Evolutionary conservation across 352 stramenopile genomes (phyloP).

Genomic region (Detonula confervacea): DNA sequence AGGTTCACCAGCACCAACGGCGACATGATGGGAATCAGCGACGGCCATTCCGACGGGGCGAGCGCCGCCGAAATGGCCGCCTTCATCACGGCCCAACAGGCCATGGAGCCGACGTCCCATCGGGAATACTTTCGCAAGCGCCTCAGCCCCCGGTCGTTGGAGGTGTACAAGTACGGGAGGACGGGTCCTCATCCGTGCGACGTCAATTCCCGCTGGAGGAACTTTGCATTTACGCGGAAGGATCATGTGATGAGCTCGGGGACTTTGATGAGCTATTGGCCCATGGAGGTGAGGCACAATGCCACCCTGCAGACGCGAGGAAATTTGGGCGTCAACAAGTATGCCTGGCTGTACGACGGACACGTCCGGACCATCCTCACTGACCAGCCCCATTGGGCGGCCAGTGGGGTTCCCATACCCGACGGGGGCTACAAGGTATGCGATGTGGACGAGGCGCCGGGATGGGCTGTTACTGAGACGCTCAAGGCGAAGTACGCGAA

Average conservation of each 20-base stretch:
- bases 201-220: constrained; percentile 46
- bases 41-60: too few relatives aligned
- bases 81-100: constrained; percentile 35
- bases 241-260: constrained; percentile 50
- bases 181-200: constrained; percentile 58
- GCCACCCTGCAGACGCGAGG: constrained; percentile 20
- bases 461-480: not conserved
- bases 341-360: constrained; percentile 34
- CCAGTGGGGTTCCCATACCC: not conserved
- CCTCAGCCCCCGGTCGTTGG: constrained; percentile 43
- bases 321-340: constrained; percentile 15
- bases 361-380: constrained; percentile 42
- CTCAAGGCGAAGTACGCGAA: constrained; percentile 39
- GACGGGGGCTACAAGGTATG: constrained; percentile 35
- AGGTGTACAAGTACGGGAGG: constrained; percentile 58
- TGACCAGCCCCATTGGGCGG: constrained; percentile 8
- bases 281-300: constrained; percentile 26
- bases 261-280: too few relatives aligned
- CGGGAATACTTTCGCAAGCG: constrained; percentile 48
- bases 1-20: too few relatives aligned
- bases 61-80: constrained; percentile 50
- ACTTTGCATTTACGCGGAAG: constrained; percentile 68
- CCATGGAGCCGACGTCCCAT: constrained; percentile 32
- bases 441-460: constrained; percentile 30
- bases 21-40: too few relatives aligned